Conservation (phyloP, 345 rosid species). For the Pistacia integerrima region DNA sequence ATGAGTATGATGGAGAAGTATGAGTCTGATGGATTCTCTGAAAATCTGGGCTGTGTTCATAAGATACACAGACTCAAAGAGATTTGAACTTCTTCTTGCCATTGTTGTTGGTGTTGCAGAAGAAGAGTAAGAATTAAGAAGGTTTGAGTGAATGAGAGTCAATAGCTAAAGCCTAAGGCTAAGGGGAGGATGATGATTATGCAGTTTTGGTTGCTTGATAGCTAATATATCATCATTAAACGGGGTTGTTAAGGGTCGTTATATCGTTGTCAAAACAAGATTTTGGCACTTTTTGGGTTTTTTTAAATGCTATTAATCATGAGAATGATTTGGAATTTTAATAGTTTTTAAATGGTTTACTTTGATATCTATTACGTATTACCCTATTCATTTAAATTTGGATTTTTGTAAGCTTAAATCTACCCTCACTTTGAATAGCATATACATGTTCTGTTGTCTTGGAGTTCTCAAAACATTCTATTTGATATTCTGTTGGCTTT, state of each 20-base stretch:
- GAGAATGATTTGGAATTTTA: background rate
- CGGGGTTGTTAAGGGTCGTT: constrained; percentile 4
- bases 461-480: background rate
- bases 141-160: constrained; percentile 10
- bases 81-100: constrained; percentile 26
- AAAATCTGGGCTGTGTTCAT: constrained; percentile 26
- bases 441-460: background rate
- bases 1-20: constrained; percentile 32
- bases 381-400: background rate
- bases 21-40: constrained; percentile 37
- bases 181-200: background rate
- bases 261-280: background rate
- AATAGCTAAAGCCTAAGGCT: background rate
- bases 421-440: no score
- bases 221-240: constrained; percentile 24
- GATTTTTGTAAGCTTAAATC: no score
- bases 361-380: background rate
- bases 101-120: background rate
- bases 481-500: no score
- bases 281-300: background rate
- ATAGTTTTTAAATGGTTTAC: background rate
- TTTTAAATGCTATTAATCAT: constrained; percentile 15
- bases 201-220: constrained; percentile 22
- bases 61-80: constrained; percentile 22
- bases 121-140: background rate